Base-by-base conservation (phyloP, 2,329 filamentous ascomycete species). In the Alternaria sp. region DNA sequence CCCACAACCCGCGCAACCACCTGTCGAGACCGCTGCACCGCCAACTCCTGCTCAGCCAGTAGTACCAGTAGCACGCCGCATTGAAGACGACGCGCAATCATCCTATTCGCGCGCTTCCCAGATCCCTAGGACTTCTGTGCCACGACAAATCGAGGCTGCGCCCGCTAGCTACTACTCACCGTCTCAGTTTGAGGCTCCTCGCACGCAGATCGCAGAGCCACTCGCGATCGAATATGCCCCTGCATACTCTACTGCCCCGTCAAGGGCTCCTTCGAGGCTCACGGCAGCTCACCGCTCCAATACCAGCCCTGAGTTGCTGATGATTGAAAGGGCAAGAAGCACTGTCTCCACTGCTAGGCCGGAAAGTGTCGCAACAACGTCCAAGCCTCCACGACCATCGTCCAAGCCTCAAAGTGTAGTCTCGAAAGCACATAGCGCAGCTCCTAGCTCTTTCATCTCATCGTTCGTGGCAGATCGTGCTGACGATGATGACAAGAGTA, bases 121-220 rank as follows among this genome's bases (percentile, higher is more conserved):
- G 46, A 43, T 59, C 5, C 68, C 65, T 36, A 68, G 62, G 52
- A 63, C 62, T 9, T 65, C 64, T 39, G 59, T 57, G 47, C 64
- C 61, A 36, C 58, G 61, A 43, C 78, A 81, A 44, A 80, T 82
- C 53, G 80, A 82, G 63, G 73, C 78, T 3, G 75, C 77, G 14
- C 74, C 76, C 3, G 66, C 66, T 16, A 75, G 72, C 59, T 76
- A 76, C 54, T 73, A 77, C 49, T 69, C 73, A 36, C 75, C 73
- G n/a, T 71, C 72, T 20, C 72, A 75, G 4, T 74, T 72, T 18
- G 63, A 65, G 22, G 62, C 75, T 28, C 72, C 70, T 28, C 72
- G 68, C 32, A 74, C 75, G 3, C 64, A 67, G 52, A 61, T 68
- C 16, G 57, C 64, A 49, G 66, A 67, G 60, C 67, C 61, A 51